Base-by-base conservation (phyloP, 2,329 filamentous ascomycete species). In the Dothistroma pini region DNA sequence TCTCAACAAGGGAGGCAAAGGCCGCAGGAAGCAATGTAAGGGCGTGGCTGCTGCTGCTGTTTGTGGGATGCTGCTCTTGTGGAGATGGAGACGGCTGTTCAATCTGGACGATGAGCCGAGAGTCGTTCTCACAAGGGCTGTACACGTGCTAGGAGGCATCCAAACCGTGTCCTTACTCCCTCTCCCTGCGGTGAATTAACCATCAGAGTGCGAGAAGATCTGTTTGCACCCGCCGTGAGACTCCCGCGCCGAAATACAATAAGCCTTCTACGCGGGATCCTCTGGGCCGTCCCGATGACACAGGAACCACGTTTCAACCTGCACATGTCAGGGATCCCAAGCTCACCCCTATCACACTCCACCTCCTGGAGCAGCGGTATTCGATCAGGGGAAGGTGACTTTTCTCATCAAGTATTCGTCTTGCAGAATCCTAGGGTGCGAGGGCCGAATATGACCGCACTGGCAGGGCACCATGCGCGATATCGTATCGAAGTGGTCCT, bases 151-250 rank as follows among this genome's bases (percentile, higher is more conserved):
- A 34, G 29, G 32, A 54, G 52, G n/a, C 41, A 38, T 54, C 32
- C 34, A 44, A 44, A 44, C 6, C 25, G 41, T 19, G 5, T n/a
- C n/a, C n/a, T 44, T 14, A 44, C 41, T 44, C 35, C 11, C 9
- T 19, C 16, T n/a, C 41, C 41, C 41, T 44, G 14, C n/a, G 14
- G 14, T 16, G 16, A 44, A 5, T 7, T 14, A 19, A n/a, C 52
- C 52, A 25, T 54, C 52, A 41, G 34, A 54, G 52, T 54, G 52
- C 22, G 41, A 21, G 52, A 19, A 54, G 51, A 35, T 31, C 35
- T 54, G 32, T 35, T 5, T 41, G 52, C 32, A 54, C 52, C n/a
- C n/a, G n/a, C n/a, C n/a, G 52, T 54, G 52, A n/a, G 38, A 2
- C 25, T 29, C 3, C 25, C 25, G 25, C 25, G 25, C 25, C 25